Percentiles rank a stretch among this genome's conserved stretches.
Evolutionary conservation across 2,329 filamentous ascomycete genomes (phyloP).

Genomic region (Colletotrichum sojae): DNA sequence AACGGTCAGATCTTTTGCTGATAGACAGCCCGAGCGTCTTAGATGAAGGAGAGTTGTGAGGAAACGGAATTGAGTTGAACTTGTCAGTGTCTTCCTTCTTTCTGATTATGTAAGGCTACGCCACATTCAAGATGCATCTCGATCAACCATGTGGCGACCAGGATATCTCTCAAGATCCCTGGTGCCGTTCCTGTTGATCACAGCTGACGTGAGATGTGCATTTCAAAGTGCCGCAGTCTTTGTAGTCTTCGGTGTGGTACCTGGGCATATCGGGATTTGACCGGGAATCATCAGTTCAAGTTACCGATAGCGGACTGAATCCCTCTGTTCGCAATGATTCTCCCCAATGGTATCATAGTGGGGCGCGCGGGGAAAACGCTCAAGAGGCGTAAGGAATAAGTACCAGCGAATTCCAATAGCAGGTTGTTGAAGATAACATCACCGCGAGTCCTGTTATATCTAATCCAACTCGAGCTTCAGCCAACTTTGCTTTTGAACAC

Average conservation of each 20-base stretch:
- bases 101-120: conserved; percentile 12
- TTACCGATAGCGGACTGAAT: conserved; percentile 28
- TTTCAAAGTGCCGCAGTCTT: neutral
- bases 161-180: neutral
- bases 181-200: neutral
- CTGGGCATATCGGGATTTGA: neutral
- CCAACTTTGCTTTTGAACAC: too few relatives aligned
- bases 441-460: neutral
- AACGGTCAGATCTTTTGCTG: neutral
- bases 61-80: neutral
- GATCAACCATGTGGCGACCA: neutral
- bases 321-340: conserved; percentile 25
- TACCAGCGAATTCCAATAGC: conserved; percentile 9
- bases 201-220: neutral
- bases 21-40: neutral
- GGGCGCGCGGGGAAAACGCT: conserved; percentile 34
- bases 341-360: conserved; percentile 38
- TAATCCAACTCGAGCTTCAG: too few relatives aligned
- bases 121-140: neutral
- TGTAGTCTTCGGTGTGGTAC: neutral
- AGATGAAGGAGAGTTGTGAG: neutral
- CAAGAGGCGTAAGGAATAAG: conserved; percentile 4
- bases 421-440: neutral
- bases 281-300: neutral
- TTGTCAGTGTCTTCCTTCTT: neutral